Evolutionary conservation across 805 yeast species (phyloP), one percentile per base, ranked within the genome.

Genomic region (Candida coleopterorum): DNA sequence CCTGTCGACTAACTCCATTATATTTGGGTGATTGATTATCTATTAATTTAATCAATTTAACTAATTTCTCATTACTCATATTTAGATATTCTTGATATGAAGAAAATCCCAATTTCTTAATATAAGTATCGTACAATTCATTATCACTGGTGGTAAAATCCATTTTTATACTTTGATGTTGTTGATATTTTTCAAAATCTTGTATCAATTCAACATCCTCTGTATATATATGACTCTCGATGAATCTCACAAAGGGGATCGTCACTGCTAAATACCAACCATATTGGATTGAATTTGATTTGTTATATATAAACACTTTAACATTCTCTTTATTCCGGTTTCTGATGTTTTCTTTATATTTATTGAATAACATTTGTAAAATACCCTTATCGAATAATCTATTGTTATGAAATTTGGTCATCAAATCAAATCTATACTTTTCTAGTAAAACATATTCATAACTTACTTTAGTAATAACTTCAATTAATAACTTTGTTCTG

Each of bases 391-490:
- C 66, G 7, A 67, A 45, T 10, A 63, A 39, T 3, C 55, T 56
- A 40, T 64, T 60, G 35, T 51, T 49, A 42, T 56, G 51, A 25
- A 64, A 45, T 40, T 65, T 65, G 11, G 56, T 41, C 25, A 64
- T 44, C 10, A 65, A 58, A 25, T 67, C 68, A 18, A 67, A 52
- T 32, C 50, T 55, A 41, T 67, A 68, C 34, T 54, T 60, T 32
- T 68, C 73, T 37, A 68, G 50, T 16, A 66, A 45, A 32, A 62
- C 53, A 37, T 48, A 68, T 38, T 68, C 73, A 40, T 58, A 58
- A 0, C 68, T 54, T 3, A 60, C 58, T 39, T 62, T 64, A 4
- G 60, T 51, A 9, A 65, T 45, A 3, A 54, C 34, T 39, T 58
- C 64, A n/a, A 66, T 26, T 6, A 66, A 41, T 16, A 51, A 42